Evolutionary conservation across 306 rosid genomes (phyloP).

Genomic region (Mucuna pruriens): DNA sequence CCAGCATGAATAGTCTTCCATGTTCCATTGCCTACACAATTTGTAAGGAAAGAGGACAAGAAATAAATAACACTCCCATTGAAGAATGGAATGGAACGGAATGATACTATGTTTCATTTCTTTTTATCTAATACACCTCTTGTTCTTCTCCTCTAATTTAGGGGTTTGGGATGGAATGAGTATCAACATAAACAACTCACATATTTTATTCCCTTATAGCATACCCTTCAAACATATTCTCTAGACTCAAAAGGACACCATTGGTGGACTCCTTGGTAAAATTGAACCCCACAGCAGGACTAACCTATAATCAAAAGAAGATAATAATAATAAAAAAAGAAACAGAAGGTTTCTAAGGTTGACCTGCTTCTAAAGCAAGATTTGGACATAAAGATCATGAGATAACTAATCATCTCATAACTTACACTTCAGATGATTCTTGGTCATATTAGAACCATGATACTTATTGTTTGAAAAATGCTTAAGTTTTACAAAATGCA

Average conservation of each 20-base stretch:
- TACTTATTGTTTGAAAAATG: not conserved
- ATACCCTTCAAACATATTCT: no score
- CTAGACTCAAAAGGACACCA: no score
- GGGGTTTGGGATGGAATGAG: not conserved
- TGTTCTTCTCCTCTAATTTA: not conserved
- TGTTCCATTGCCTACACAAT: slow-evolving; percentile 59
- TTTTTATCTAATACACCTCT: not conserved
- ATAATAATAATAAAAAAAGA: no score
- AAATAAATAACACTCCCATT: not conserved
- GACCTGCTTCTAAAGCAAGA: not conserved
- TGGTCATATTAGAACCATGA: not conserved
- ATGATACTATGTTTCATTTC: not conserved
- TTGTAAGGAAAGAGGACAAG: not conserved
- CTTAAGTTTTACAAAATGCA: not conserved
- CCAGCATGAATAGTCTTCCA: slow-evolving; percentile 63
- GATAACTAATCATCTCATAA: not conserved
- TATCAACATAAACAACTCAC: not conserved
- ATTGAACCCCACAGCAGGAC: no score
- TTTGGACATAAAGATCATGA: not conserved
- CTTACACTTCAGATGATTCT: not conserved
- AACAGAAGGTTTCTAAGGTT: no score
- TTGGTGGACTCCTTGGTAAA: no score
- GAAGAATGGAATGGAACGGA: not conserved
- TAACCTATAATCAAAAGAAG: no score
- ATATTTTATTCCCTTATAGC: not conserved